Percentiles rank a stretch among this genome's conserved stretches.
Evolutionary conservation across 306 rosid genomes (phyloP).

Genomic region (Trichosanthes truncata): DNA sequence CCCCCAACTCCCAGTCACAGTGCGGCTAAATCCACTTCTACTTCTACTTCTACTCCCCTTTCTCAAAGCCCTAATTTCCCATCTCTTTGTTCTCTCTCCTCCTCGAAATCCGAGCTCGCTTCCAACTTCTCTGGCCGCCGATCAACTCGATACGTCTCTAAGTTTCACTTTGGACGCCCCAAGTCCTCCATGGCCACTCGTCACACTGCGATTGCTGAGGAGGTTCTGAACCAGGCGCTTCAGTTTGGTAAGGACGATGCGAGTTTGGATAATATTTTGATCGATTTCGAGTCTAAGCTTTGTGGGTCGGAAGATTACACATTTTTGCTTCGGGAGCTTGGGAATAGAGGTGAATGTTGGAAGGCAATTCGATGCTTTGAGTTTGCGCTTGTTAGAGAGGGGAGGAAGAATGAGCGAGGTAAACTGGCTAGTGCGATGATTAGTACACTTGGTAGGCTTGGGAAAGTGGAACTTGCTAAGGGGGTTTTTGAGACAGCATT

Average conservation of each 20-base stretch:
- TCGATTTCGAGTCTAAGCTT: constrained; percentile 42
- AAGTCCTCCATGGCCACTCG: constrained; percentile 33
- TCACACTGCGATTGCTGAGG: constrained; percentile 55
- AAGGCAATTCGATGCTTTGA: constrained; percentile 49
- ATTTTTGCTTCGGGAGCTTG: constrained; percentile 55
- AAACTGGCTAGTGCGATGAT: constrained; percentile 76
- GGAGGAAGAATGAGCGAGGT: constrained; percentile 47
- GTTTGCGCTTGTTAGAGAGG: constrained; percentile 49
- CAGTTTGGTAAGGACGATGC: constrained; percentile 38
- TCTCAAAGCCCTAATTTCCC: constrained; percentile 36
- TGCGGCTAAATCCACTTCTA: constrained; percentile 22
- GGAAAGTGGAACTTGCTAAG: constrained; percentile 55
- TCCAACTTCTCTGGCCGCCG: constrained; percentile 73
- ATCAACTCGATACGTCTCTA: constrained; percentile 66
- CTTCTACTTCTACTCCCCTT: constrained; percentile 19
- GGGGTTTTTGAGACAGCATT: constrained; percentile 47
- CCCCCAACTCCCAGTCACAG: constrained; percentile 15
- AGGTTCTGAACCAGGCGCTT: constrained; percentile 42
- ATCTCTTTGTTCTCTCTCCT: constrained; percentile 31
- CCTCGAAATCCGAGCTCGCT: constrained; percentile 37
- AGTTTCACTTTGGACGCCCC: constrained; percentile 63
- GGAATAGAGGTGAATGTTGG: constrained; percentile 54
- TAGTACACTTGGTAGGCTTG: constrained; percentile 83
- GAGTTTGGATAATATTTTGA: constrained; percentile 40
- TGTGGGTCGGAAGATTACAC: constrained; percentile 57